Evolutionary conservation across 2,329 filamentous ascomycete species (phyloP).

Genomic region (Fusarium mangiferae): DNA sequence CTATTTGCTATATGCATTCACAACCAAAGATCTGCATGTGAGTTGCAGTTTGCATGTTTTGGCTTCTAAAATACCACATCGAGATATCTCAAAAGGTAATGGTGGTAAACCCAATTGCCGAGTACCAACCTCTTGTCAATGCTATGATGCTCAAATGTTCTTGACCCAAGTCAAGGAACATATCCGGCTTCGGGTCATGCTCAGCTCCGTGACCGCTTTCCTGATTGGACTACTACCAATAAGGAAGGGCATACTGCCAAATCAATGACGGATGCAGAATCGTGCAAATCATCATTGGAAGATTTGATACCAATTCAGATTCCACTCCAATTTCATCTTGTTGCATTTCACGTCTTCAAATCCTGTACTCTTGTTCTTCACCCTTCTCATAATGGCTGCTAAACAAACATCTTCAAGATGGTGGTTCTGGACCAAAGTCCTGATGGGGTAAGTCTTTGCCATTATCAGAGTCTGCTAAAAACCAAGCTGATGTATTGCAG

Average conservation of each 20-base stretch:
- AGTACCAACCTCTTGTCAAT: background rate
- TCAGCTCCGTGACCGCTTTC: conserved; percentile 42
- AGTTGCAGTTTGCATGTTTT: background rate
- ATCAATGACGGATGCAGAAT: conserved; percentile 47
- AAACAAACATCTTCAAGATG: conserved; percentile 63
- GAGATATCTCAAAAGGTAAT: background rate
- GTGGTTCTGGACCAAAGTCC: conserved; percentile 75
- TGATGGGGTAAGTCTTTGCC: conserved; percentile 66
- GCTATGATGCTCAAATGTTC: background rate
- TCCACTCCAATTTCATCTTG: background rate
- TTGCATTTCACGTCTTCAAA: background rate
- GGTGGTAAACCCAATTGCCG: no score
- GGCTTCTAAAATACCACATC: background rate
- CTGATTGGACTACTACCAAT: conserved; percentile 7
- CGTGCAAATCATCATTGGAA: conserved; percentile 45
- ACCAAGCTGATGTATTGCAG: conserved; percentile 57
- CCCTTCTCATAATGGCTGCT: conserved; percentile 44
- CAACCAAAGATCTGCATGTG: background rate
- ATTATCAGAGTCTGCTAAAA: conserved; percentile 18
- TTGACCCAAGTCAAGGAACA: background rate
- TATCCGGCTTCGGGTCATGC: conserved; percentile 20
- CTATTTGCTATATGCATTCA: background rate
- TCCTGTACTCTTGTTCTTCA: background rate
- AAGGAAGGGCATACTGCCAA: conserved; percentile 40
- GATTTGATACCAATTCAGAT: conserved; percentile 10